Percentiles rank a stretch among this genome's conserved stretches.
Conservation (phyloP, 305 asterid species). For the Fraxinus sp. region DNA sequence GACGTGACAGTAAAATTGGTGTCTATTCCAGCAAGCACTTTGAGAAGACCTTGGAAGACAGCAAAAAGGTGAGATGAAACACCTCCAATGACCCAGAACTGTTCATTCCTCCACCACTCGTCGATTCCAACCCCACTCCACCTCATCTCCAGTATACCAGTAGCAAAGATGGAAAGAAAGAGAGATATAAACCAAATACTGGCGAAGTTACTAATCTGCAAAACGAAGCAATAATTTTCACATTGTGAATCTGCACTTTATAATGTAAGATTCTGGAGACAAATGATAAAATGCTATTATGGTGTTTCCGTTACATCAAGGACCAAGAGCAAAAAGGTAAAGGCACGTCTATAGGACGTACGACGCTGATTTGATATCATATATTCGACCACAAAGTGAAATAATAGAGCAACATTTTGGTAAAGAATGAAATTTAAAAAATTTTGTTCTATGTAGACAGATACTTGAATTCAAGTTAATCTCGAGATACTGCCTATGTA, state of each 20-base stretch:
- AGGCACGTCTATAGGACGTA: neutral
- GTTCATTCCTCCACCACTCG: constrained; percentile 68
- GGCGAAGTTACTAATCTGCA: constrained; percentile 54
- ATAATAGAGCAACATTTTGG: neutral
- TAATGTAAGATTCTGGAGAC: neutral
- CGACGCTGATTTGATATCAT: neutral
- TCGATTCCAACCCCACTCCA: constrained; percentile 66
- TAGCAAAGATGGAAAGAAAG: constrained; percentile 56
- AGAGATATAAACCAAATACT: constrained; percentile 59
- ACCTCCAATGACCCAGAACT: constrained; percentile 64
- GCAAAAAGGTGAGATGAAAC: constrained; percentile 56
- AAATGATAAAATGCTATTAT: neutral
- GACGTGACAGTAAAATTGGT: constrained; percentile 62
- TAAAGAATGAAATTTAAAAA: neutral
- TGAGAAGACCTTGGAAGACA: constrained; percentile 56
- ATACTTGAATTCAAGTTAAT: neutral
- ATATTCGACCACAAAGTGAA: neutral
- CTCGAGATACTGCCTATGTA: neutral
- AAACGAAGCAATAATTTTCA: neutral
- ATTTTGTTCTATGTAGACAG: neutral
- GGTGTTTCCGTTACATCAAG: neutral
- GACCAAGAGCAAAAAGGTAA: neutral
- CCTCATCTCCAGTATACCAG: constrained; percentile 61
- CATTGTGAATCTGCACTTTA: neutral
- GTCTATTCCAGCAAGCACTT: constrained; percentile 60